A percentile compares a stretch with the other conserved stretches of the same genome.
These are phyloP conservation scores for Phytopythium delawarense DNA, from an alignment of 352 stramenopile species.

Conservation along the genomic window DNA sequence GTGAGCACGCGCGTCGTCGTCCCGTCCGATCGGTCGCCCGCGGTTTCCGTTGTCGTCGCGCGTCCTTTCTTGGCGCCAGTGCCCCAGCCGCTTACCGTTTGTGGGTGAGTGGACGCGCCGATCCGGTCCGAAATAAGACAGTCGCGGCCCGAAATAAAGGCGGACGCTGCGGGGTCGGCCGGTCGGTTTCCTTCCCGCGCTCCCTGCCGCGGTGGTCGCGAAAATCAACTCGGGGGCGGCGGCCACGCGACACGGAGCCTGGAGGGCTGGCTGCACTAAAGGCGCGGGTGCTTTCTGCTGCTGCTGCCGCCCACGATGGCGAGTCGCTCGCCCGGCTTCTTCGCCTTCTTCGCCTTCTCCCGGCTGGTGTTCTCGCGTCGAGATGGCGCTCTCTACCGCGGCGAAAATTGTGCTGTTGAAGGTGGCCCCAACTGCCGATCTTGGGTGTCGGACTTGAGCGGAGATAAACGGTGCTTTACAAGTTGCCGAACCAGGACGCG, in stretches of 20 bases:
- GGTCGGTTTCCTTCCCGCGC: no score
- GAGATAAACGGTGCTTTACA: no score
- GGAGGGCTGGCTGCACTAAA: neutral
- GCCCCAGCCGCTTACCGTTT: neutral
- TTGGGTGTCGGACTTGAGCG: neutral
- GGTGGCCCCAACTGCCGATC: no score
- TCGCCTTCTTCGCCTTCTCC: no score
- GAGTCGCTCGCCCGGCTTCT: no score
- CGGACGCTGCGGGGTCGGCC: no score
- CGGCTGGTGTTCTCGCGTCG: no score
- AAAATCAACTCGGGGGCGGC: no score
- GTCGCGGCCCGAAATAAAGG: neutral
- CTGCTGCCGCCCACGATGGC: neutral
- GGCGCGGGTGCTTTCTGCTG: neutral
- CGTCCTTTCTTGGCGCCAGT: neutral
- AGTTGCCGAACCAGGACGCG: no score
- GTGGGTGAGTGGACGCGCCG: neutral
- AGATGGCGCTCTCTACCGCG: no score
- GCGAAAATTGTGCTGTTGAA: no score
- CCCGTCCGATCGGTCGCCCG: neutral
- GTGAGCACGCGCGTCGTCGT: neutral
- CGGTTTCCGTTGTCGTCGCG: neutral
- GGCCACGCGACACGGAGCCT: neutral
- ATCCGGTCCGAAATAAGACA: slow-evolving; percentile 1
- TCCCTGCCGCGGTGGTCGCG: no score